A percentile compares a stretch with the other conserved stretches of the same genome.
phyloP scores from a whole-genome alignment of 2,329 filamentous ascomycete species.

The Didymella segeticola region DNA sequence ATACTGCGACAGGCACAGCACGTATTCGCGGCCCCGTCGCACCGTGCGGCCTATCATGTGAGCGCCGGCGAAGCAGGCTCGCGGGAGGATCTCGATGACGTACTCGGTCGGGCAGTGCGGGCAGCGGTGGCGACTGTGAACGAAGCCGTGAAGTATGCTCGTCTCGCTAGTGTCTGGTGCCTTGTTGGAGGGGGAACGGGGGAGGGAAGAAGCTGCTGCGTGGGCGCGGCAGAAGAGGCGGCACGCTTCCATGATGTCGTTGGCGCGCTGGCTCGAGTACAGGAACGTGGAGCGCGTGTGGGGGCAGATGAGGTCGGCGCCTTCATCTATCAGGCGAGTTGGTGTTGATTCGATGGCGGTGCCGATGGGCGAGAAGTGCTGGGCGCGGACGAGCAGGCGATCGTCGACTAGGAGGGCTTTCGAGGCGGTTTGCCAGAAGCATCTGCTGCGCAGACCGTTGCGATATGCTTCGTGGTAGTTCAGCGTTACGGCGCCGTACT shows the following conservation, averaged over 20 bases:
- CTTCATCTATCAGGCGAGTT: neutral
- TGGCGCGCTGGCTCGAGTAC: slow-evolving; percentile 5
- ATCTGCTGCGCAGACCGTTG: neutral
- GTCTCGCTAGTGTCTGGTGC: neutral
- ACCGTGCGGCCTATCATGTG: slow-evolving; percentile 2
- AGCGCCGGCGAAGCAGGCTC: slow-evolving; percentile 1
- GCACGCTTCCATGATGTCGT: slow-evolving; percentile 3
- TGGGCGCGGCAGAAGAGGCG: slow-evolving; percentile 5
- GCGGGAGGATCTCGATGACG: neutral
- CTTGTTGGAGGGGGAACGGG: neutral
- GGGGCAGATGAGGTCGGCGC: slow-evolving; percentile 3
- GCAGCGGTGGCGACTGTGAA: slow-evolving; percentile 1
- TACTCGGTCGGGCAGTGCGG: slow-evolving; percentile 2
- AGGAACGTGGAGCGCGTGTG: slow-evolving; percentile 3
- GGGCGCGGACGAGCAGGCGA: slow-evolving; percentile 3
- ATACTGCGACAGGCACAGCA: slow-evolving; percentile 1
- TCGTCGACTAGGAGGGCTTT: slow-evolving; percentile 6
- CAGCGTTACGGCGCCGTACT: slow-evolving; percentile 1
- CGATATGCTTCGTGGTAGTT: neutral
- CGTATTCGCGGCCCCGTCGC: neutral
- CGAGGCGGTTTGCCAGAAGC: slow-evolving; percentile 4
- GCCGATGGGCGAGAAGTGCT: slow-evolving; percentile 2
- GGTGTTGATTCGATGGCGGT: slow-evolving; percentile 3
- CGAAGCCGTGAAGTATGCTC: neutral
- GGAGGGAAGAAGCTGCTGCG: slow-evolving; percentile 3